Conservation (phyloP, 495 filamentous ascomycete species). For the Talaromyces liani region DNA sequence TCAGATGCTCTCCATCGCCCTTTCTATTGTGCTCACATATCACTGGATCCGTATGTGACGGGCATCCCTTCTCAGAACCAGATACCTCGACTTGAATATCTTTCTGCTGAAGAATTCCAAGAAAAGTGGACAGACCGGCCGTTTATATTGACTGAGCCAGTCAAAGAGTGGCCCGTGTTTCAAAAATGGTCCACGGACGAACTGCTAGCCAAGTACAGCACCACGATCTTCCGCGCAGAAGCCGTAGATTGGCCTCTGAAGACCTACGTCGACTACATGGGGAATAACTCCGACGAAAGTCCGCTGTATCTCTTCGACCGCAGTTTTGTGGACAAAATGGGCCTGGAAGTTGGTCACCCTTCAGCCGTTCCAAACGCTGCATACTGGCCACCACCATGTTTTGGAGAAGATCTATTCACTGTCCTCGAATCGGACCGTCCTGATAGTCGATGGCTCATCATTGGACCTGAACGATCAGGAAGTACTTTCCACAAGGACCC, state of each 20-base stretch:
- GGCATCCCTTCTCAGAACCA: slow-evolving; percentile 67
- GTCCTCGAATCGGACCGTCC: slow-evolving; percentile 74
- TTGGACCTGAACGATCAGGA: slow-evolving; percentile 82
- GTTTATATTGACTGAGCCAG: slow-evolving; percentile 82
- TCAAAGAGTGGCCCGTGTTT: slow-evolving; percentile 77
- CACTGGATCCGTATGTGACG: slow-evolving; percentile 54
- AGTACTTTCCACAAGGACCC: slow-evolving; percentile 93
- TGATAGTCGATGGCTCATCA: slow-evolving; percentile 87
- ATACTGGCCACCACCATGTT: slow-evolving; percentile 83
- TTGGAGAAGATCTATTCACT: slow-evolving; percentile 82
- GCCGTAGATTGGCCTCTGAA: slow-evolving; percentile 85
- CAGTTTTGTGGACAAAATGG: slow-evolving; percentile 83
- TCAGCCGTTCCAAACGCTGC: slow-evolving; percentile 38
- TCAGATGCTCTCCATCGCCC: slow-evolving; percentile 89
- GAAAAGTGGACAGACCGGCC: slow-evolving; percentile 69
- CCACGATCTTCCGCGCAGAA: slow-evolving; percentile 76
- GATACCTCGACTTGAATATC: slow-evolving; percentile 60
- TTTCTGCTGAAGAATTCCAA: slow-evolving; percentile 68
- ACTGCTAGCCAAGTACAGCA: slow-evolving; percentile 55
- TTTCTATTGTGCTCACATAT: slow-evolving; percentile 78
- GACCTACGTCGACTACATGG: slow-evolving; percentile 80
- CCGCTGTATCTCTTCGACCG: slow-evolving; percentile 92
- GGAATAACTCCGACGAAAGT: slow-evolving; percentile 74
- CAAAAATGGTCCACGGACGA: slow-evolving; percentile 62
- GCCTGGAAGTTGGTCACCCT: slow-evolving; percentile 49